phyloP scores from a whole-genome alignment of 169 alveolate genomes.

The Plasmodium adleri region DNA sequence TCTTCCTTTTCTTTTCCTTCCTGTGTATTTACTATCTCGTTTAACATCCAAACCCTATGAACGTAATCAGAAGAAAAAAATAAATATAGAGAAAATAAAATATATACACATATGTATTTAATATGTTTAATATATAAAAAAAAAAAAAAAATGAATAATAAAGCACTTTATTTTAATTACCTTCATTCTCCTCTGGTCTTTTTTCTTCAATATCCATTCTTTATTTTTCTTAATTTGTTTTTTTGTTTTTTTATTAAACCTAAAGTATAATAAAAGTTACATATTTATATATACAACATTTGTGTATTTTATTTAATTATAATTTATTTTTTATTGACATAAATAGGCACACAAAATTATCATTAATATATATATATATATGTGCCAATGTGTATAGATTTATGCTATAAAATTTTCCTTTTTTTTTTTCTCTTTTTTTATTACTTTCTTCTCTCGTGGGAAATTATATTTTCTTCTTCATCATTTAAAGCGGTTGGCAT shows the following conservation, averaged over 20 bases:
- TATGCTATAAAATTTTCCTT: no score
- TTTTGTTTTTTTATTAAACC: conserved; percentile 78
- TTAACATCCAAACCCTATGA: conserved; percentile 92
- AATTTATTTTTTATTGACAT: background rate
- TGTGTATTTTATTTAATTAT: background rate
- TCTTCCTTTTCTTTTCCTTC: conserved; percentile 92
- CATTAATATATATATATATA: background rate
- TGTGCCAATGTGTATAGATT: background rate
- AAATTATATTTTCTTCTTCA: conserved; percentile 74
- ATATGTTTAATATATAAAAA: conserved; percentile 10
- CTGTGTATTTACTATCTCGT: conserved; percentile 96
- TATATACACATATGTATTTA: background rate
- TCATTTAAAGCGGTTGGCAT: conserved; percentile 67
- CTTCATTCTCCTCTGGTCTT: conserved; percentile 93
- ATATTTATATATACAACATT: background rate
- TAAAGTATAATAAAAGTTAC: conserved; percentile 1
- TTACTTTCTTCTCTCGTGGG: conserved; percentile 66
- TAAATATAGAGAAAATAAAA: conserved; percentile 3
- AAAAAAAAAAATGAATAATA: background rate
- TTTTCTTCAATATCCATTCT: conserved; percentile 94
- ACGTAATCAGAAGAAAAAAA: conserved; percentile 3
- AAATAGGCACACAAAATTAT: background rate
- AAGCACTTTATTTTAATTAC: conserved; percentile 68
- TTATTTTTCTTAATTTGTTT: conserved; percentile 75
- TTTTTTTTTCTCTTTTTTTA: conserved; percentile 4